These are phyloP conservation scores for Rubus parviflorus DNA, from an alignment of 306 rosid genomes.

Conservation along the genomic window DNA sequence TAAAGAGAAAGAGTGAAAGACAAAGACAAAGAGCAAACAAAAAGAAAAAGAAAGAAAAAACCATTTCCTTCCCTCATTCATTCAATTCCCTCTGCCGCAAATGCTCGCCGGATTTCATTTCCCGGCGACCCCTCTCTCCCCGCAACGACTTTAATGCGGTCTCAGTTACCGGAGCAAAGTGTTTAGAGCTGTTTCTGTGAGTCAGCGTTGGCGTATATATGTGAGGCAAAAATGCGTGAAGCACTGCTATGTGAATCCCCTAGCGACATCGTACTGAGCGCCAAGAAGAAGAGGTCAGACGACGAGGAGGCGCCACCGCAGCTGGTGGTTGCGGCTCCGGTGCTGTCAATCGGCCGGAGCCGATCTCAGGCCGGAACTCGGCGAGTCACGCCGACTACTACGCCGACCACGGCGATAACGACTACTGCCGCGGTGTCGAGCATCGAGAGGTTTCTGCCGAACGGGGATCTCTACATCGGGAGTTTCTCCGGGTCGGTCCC, in stretches of 20 bases:
- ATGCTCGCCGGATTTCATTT: slow-evolving; percentile 19
- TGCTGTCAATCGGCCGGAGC: slow-evolving; percentile 31
- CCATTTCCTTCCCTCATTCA: too few relatives aligned
- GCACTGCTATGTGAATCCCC: slow-evolving; percentile 40
- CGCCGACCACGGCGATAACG: slow-evolving; percentile 8
- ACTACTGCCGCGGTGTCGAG: not conserved
- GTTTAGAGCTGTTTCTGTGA: too few relatives aligned
- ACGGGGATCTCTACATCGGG: slow-evolving; percentile 92
- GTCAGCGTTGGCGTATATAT: slow-evolving; percentile 17
- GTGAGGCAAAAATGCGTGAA: slow-evolving; percentile 69
- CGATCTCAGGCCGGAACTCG: slow-evolving; percentile 67
- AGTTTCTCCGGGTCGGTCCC: slow-evolving; percentile 66
- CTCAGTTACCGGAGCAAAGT: too few relatives aligned
- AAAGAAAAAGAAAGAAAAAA: not conserved
- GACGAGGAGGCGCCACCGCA: slow-evolving; percentile 26
- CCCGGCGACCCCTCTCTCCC: not conserved
- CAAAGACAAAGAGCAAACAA: slow-evolving; percentile 6
- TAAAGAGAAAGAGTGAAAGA: slow-evolving; percentile 35
- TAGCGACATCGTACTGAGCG: slow-evolving; percentile 25
- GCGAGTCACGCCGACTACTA: slow-evolving; percentile 62
- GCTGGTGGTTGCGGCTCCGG: slow-evolving; percentile 33
- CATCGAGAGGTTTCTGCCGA: slow-evolving; percentile 49
- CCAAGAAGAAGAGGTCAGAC: slow-evolving; percentile 54
- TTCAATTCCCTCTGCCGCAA: not conserved
- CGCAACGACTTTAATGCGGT: too few relatives aligned